Evolutionary conservation across 2,329 filamentous ascomycete species (phyloP), one percentile per base, ranked within the genome.

Genomic region (Alternaria solani): DNA sequence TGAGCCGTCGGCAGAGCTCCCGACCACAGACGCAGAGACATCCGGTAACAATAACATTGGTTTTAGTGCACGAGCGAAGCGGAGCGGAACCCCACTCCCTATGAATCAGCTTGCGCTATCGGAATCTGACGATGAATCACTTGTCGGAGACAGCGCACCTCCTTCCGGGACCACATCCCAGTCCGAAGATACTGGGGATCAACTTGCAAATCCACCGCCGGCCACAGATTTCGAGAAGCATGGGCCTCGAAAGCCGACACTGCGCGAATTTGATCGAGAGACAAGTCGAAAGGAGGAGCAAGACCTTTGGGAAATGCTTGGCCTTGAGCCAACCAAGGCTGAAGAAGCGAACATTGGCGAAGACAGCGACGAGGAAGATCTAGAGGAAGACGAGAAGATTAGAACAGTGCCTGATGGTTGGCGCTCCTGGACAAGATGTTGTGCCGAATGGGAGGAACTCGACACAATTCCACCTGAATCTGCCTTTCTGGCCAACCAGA

Each of bases 371-470:
- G 48, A 61, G 9, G 32, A 57, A 12, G 38, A 48, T 28, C 2
- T 36, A 36, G 52, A 62, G 25, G 34, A 42, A 11, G 38, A 25
- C 9, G 65, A 66, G 79, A 75, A 69, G 65, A 65, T 54, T 66
- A 64, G 55, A 65, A 78, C 64, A 46, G 78, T 82, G 11, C 55
- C 79, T 9, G 67, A 76, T n/a, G 75, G 82, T 51, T 87, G 86
- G 86, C 80, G 83, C 51, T 77, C 78, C 26, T 76, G 74, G 51
- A 75, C 79, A 1, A 68, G 83, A 2, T 85, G 83, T 52, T 79
- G 77, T 46, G 77, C 80, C 18, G 78, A 82, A 32, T 87, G 86
- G 85, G 85, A 87, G 66, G 68, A 68, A n/a, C 59, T 65, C 39
- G 49, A 51, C 0, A 62, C 43, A 4, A 67, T 69, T 18, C 25